Conservation (phyloP, 2,329 filamentous ascomycete species). For the Talaromyces rugulosus region DNA sequence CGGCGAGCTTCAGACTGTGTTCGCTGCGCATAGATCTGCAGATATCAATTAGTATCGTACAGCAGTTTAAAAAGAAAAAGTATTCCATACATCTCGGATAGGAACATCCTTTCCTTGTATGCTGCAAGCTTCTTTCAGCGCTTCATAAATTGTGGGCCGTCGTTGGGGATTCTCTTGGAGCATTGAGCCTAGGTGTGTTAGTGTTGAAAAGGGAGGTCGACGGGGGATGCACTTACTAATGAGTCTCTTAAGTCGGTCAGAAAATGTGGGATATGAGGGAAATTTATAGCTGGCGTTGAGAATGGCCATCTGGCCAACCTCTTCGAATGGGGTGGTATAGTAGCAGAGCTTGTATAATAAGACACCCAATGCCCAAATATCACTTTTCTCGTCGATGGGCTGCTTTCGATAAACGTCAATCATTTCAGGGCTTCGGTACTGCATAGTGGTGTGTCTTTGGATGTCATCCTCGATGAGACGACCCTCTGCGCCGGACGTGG, state of each 20-base stretch:
- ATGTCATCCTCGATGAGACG: conserved; percentile 93
- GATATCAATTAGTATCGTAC: background rate
- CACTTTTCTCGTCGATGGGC: conserved; percentile 96
- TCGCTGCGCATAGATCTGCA: conserved; percentile 53
- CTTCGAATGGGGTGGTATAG: conserved; percentile 97
- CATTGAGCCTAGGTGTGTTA: conserved; percentile 66
- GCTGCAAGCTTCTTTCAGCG: conserved; percentile 76
- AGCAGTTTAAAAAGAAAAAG: background rate
- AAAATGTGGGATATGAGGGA: conserved; percentile 82
- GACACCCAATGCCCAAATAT: conserved; percentile 96
- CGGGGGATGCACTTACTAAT: conserved; percentile 59
- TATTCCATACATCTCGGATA: conserved; percentile 72
- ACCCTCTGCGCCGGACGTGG: conserved; percentile 81
- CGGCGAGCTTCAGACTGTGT: conserved; percentile 61
- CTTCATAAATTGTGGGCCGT: conserved; percentile 91
- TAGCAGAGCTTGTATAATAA: conserved; percentile 97
- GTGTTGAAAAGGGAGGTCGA: background rate
- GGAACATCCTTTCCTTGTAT: conserved; percentile 87
- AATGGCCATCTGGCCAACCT: conserved; percentile 95
- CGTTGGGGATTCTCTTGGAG: conserved; percentile 73
- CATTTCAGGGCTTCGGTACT: conserved; percentile 98
- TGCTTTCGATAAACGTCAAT: conserved; percentile 95
- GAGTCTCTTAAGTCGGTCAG: conserved; percentile 79
- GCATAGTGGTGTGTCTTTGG: conserved; percentile 92
- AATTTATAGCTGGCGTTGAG: conserved; percentile 93